Evolutionary conservation across 805 yeast genomes (phyloP), one percentile per base, ranked within the genome.

Genomic region (Metahyphopichia silvanorum): DNA sequence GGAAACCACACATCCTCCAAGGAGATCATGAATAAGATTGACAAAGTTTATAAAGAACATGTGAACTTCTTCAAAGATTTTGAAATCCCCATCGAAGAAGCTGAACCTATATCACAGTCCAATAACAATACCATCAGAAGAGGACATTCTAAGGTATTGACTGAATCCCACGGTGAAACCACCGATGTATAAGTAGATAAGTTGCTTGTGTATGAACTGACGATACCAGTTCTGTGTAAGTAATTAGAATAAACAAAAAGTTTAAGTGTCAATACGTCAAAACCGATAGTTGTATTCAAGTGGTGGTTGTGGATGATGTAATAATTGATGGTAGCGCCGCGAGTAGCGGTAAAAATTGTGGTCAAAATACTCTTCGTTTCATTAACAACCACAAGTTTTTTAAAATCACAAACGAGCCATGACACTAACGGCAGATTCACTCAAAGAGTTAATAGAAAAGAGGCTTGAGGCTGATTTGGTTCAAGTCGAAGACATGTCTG

Each of bases 401-500:
- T n/a, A n/a, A n/a, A n/a, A n/a, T n/a, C n/a, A n/a, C n/a, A n/a
- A n/a, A n/a, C n/a, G n/a, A n/a, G n/a, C 23, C 23, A 23, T 23
- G 25, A 12, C 20, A 24, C 47, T 66, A 34, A 66, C 69, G 11
- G 49, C 62, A 1, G 70, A 64, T 3, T 39, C 57, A 10, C 60
- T 83, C 33, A 71, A 75, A 31, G 46, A 57, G 10, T 59, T 70
- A 16, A 79, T 84, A 31, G 62, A 67, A 27, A 71, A 71, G 12
- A 57, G 82, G 25, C 70, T 85, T n/a, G 62, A 64, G 15, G 87
- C 93, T 7, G 27, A 35, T 0, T 75, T 81, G 39, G 86, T 80
- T 8, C 82, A 80, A 47, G 88, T 86, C 5, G 81, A 75, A 39
- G 95, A 86, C 44, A 74, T 78, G 68, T 79, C 80, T 27, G 95